These are phyloP conservation scores for Sporisorium graminicola DNA, from an alignment of 1,284 basidiomycete species.

Conservation along the genomic window DNA sequence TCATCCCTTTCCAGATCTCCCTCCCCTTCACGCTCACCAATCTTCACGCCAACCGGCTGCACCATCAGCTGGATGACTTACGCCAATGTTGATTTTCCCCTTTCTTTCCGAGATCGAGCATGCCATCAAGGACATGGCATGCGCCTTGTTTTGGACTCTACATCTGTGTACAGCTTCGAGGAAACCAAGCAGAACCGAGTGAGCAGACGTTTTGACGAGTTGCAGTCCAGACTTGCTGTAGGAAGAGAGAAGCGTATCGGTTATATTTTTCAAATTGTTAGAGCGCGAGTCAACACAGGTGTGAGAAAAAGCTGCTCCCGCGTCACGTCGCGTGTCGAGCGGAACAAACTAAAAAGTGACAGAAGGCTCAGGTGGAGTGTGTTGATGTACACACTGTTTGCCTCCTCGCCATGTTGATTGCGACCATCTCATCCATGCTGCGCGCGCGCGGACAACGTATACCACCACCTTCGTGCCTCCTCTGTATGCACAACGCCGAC, in stretches of 20 bases:
- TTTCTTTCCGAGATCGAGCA: background rate
- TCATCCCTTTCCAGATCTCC: background rate
- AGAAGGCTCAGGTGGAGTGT: conserved; percentile 5
- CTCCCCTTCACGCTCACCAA: conserved; percentile 2
- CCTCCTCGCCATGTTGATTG: conserved; percentile 3
- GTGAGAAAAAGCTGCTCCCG: background rate
- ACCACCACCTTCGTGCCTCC: no score
- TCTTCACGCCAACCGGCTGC: conserved; percentile 14
- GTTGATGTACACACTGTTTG: conserved; percentile 1
- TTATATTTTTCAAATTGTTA: background rate
- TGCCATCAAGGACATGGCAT: conserved; percentile 5
- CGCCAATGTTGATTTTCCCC: conserved; percentile 20
- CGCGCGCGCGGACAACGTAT: background rate
- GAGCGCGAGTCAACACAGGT: background rate
- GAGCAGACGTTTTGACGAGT: no score
- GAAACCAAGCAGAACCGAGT: no score
- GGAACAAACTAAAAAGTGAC: conserved; percentile 3
- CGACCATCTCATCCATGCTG: conserved; percentile 3
- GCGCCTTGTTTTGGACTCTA: no score
- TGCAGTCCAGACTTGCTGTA: background rate
- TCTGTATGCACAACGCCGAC: background rate
- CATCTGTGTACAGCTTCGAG: no score
- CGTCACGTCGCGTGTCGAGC: conserved; percentile 26
- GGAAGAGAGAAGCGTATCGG: background rate
- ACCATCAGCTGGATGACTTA: conserved; percentile 15